Conservation (phyloP, 305 asterid genomes). For the Plantago coronopus region DNA sequence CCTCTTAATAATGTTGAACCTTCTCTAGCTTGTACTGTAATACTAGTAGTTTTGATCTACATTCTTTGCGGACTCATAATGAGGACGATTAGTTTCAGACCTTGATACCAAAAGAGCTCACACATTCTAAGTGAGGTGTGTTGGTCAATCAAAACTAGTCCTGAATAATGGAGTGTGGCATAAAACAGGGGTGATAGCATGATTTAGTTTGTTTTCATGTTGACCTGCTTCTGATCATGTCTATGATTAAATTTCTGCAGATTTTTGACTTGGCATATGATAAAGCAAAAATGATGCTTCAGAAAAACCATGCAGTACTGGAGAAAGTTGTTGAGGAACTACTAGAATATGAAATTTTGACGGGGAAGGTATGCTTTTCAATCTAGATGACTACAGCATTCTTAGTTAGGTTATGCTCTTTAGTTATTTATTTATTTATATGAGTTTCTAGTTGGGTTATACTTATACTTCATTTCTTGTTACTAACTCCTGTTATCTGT, state of each 20-base stretch:
- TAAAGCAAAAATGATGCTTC: conserved; percentile 69
- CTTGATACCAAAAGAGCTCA: too few relatives aligned
- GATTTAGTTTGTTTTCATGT: conserved; percentile 4
- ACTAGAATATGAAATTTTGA: conserved; percentile 70
- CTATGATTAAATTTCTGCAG: conserved; percentile 41
- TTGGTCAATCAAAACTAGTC: conserved; percentile 2
- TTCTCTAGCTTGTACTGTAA: too few relatives aligned
- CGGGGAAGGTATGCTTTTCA: conserved; percentile 65
- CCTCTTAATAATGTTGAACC: too few relatives aligned
- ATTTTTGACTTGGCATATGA: conserved; percentile 75
- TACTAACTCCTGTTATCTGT: neutral
- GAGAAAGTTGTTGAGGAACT: conserved; percentile 87
- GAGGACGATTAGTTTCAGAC: too few relatives aligned
- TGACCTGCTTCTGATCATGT: conserved; percentile 17
- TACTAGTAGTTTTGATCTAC: too few relatives aligned
- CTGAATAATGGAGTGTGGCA: conserved; percentile 8
- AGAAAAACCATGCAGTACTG: conserved; percentile 55
- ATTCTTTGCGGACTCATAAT: too few relatives aligned
- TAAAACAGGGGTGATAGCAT: conserved; percentile 8
- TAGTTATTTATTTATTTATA: too few relatives aligned
- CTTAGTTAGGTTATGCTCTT: conserved; percentile 11
- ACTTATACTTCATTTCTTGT: neutral
- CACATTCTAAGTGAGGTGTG: too few relatives aligned
- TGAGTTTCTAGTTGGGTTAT: conserved; percentile 8
- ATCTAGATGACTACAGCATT: conserved; percentile 1